Evolutionary conservation across 2,329 filamentous ascomycete genomes (phyloP).

Genomic region (Pleomassaria siparia): DNA sequence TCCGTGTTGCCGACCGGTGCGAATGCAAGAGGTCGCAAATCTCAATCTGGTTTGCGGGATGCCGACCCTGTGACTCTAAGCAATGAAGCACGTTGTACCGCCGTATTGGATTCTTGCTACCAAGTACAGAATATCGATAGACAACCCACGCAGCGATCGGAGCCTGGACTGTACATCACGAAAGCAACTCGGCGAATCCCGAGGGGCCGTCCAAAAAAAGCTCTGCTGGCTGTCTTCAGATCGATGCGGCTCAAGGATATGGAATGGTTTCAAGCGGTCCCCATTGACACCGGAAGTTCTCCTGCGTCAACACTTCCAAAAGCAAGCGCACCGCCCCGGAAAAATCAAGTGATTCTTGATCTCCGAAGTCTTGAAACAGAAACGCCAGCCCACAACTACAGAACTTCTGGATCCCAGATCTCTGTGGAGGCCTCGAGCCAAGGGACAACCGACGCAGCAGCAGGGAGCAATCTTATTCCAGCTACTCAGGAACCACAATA

Average conservation of each 20-base stretch:
- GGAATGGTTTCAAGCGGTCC: constrained; percentile 35
- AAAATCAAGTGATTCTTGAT: neutral
- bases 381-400: too few relatives aligned
- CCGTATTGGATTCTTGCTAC: constrained; percentile 4
- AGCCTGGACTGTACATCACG: constrained; percentile 48
- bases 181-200: constrained; percentile 41
- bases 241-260: constrained; percentile 35
- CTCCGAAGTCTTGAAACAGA: too few relatives aligned
- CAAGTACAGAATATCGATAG: constrained; percentile 27
- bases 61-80: too few relatives aligned
- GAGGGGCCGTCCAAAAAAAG: constrained; percentile 46
- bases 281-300: too few relatives aligned
- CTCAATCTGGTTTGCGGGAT: too few relatives aligned
- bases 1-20: neutral
- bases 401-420: too few relatives aligned
- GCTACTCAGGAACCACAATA: neutral
- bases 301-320: too few relatives aligned
- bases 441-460: neutral
- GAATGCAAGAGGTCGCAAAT: neutral
- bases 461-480: neutral
- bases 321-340: neutral
- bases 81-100: neutral
- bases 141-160: constrained; percentile 29
- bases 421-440: too few relatives aligned
- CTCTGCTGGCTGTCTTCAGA: constrained; percentile 48